phyloP scores from a whole-genome alignment of 805 yeast genomes.

The Yarrowia keelungensis region DNA sequence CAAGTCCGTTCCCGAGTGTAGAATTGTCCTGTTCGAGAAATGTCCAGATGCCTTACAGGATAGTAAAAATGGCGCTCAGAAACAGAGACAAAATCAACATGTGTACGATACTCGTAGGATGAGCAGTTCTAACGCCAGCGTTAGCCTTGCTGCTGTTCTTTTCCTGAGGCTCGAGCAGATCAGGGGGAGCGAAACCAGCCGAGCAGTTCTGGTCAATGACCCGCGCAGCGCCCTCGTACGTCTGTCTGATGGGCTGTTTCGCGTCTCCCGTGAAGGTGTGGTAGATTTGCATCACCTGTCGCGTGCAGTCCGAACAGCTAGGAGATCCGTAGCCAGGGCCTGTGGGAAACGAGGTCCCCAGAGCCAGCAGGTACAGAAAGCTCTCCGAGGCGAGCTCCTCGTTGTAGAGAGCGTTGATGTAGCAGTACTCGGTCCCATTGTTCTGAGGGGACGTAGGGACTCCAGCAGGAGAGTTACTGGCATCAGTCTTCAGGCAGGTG shows the following conservation, averaged over 20 bases:
- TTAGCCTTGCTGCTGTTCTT: slow-evolving; percentile 21
- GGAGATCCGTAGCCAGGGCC: slow-evolving; percentile 40
- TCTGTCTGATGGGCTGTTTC: slow-evolving; percentile 44
- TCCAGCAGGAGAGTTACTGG: slow-evolving; percentile 10
- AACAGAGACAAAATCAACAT: slow-evolving; percentile 4
- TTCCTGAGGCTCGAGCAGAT: not conserved
- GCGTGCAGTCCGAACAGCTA: slow-evolving; percentile 45
- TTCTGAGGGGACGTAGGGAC: slow-evolving; percentile 2
- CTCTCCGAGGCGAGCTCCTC: slow-evolving; percentile 44
- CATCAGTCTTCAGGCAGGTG: slow-evolving; percentile 44
- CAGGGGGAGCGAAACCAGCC: slow-evolving; percentile 33
- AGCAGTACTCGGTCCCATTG: slow-evolving; percentile 45
- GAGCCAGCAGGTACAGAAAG: slow-evolving; percentile 47
- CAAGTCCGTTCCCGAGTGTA: too few relatives aligned
- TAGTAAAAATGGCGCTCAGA: slow-evolving; percentile 16
- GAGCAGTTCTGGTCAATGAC: slow-evolving; percentile 43
- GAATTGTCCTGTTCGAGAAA: too few relatives aligned
- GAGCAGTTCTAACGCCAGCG: slow-evolving; percentile 5
- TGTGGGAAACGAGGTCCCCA: slow-evolving; percentile 46
- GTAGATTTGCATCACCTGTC: slow-evolving; percentile 45
- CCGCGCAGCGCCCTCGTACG: slow-evolving; percentile 47
- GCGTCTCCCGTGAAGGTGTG: slow-evolving; percentile 43
- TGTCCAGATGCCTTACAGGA: not conserved
- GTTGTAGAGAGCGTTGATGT: slow-evolving; percentile 46
- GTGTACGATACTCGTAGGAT: not conserved